These are phyloP conservation scores for Rhynchosporium secalis DNA, from an alignment of 2,329 filamentous ascomycete genomes.

Conservation along the genomic window DNA sequence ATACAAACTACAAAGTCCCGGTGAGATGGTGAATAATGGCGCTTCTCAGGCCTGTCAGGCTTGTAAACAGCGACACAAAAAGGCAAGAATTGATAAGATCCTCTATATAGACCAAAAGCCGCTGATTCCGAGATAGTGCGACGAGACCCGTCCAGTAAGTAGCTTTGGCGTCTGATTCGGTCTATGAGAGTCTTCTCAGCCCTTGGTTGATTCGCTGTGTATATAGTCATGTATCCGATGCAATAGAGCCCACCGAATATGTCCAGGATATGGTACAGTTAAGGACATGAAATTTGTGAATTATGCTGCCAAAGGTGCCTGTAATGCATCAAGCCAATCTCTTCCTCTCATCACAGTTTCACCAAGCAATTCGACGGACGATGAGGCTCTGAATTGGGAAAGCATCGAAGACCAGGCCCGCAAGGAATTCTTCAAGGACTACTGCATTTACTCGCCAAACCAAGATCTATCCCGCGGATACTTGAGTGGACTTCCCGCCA, in stretches of 20 bases:
- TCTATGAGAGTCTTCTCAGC: not conserved
- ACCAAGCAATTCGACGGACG: not conserved
- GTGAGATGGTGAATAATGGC: constrained; percentile 9
- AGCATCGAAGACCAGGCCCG: not conserved
- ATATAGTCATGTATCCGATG: constrained; percentile 6
- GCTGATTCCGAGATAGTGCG: constrained; percentile 2
- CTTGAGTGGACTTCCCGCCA: constrained; percentile 3
- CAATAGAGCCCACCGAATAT: not conserved
- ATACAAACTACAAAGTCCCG: not conserved
- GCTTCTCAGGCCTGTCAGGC: constrained; percentile 6
- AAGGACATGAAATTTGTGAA: constrained; percentile 10
- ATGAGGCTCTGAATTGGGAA: not conserved
- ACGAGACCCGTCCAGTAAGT: constrained; percentile 7
- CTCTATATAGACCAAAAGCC: not conserved
- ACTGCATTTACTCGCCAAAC: constrained; percentile 6
- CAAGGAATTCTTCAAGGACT: constrained; percentile 1
- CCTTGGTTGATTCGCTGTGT: not conserved
- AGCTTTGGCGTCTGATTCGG: not conserved
- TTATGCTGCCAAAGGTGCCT: not conserved
- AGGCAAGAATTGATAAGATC: not conserved
- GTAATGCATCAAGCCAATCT: not conserved
- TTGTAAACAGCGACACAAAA: constrained; percentile 10
- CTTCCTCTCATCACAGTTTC: not conserved
- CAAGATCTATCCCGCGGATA: constrained; percentile 4
- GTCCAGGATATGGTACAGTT: not conserved